Percentiles rank a stretch among this genome's conserved stretches.
These are phyloP conservation scores for Zizania latifolia DNA, from an alignment of 176 grass and related monocot species.

Conservation along the genomic window DNA sequence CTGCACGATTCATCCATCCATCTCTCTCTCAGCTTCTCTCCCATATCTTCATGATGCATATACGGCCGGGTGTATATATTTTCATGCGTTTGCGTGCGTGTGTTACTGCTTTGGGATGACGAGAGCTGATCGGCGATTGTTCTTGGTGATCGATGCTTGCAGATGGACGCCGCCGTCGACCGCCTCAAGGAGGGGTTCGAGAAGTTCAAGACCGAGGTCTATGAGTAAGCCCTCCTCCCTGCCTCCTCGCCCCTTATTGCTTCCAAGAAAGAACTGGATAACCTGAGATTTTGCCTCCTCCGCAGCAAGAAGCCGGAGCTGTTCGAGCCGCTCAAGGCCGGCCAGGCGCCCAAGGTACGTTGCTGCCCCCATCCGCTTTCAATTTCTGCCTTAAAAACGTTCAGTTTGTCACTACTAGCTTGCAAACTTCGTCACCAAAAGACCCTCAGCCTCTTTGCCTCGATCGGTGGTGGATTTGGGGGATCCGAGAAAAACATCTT, in stretches of 20 bases:
- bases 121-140: not conserved
- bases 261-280: no score
- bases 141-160: not conserved
- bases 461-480: not conserved
- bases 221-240: constrained; percentile 38
- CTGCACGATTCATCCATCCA: not conserved
- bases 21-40: not conserved
- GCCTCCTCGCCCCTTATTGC: no score
- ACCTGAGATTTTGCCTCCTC: not conserved
- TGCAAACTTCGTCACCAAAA: not conserved
- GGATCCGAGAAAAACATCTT: not conserved
- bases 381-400: not conserved
- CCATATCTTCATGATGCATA: not conserved
- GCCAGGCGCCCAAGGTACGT: constrained; percentile 67
- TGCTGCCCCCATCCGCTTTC: not conserved
- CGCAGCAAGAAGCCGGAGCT: constrained; percentile 75
- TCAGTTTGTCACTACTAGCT: no score
- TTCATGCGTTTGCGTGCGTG: not conserved
- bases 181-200: constrained; percentile 66
- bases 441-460: not conserved
- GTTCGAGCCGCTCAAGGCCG: constrained; percentile 59
- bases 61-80: not conserved
- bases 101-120: not conserved
- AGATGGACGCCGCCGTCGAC: constrained; percentile 69
- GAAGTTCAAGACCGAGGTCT: constrained; percentile 73